These are phyloP conservation scores for Eucalyptus guilfoylei DNA, from an alignment of 345 rosid species.

Conservation along the genomic window DNA sequence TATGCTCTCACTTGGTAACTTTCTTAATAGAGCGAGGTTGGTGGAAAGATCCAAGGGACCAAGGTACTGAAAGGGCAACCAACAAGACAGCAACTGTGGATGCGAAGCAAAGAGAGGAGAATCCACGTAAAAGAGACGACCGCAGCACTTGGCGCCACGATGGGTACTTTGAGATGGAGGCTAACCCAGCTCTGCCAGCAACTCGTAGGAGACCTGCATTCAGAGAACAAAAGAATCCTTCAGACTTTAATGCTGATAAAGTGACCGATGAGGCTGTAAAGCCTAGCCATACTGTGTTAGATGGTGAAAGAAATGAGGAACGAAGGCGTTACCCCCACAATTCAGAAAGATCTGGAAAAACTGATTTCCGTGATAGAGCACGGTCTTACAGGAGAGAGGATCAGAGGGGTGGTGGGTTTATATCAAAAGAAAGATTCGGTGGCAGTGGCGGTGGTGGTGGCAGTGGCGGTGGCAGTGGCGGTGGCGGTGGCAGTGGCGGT, in stretches of 20 bases:
- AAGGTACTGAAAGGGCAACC: conserved; percentile 18
- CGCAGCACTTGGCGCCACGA: conserved; percentile 53
- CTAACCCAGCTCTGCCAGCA: conserved; percentile 18
- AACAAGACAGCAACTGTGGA: conserved; percentile 16
- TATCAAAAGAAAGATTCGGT: conserved; percentile 32
- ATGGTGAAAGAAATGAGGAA: conserved; percentile 35
- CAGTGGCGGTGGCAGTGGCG: conserved; percentile 4
- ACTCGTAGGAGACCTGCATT: conserved; percentile 77
- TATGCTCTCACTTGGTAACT: background rate
- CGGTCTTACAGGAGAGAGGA: conserved; percentile 32
- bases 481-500: conserved; percentile 10
- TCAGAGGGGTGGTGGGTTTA: conserved; percentile 14
- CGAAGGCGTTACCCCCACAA: conserved; percentile 26
- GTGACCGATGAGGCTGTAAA: conserved; percentile 19
- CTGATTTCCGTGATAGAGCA: conserved; percentile 18
- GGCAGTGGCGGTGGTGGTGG: conserved; percentile 11
- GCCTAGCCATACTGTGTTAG: conserved; percentile 4
- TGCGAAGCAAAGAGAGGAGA: conserved; percentile 23
- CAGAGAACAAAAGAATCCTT: conserved; percentile 55
- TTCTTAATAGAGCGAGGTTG: conserved; percentile 35
- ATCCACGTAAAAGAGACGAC: conserved; percentile 19
- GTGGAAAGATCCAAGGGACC: conserved; percentile 51
- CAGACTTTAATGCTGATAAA: conserved; percentile 21
- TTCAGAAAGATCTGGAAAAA: conserved; percentile 33
- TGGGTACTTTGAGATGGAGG: conserved; percentile 46